Evolutionary conservation across 306 rosid species (phyloP).

Genomic region (Styphnolobium japonicum): DNA sequence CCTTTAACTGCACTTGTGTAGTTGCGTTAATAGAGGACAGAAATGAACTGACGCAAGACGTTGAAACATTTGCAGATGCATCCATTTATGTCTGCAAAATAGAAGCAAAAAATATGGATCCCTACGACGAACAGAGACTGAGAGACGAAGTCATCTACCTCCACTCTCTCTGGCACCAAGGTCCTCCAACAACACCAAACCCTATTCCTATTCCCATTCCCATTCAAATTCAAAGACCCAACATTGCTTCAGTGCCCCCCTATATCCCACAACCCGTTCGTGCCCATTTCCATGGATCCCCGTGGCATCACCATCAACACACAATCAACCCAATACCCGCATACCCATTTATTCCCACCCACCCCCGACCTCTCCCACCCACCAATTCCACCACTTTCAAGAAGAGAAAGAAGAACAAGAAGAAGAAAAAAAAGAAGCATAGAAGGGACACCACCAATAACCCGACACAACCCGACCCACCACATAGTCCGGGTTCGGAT

Average conservation of each 20-base stretch:
- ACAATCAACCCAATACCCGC: not conserved
- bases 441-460: not conserved
- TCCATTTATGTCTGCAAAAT: too few species aligned
- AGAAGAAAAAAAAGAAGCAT: not conserved
- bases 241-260: not conserved
- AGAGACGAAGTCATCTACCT: constrained; percentile 57
- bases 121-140: constrained; percentile 30
- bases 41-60: too few species aligned
- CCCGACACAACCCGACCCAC: constrained; percentile 16
- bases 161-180: constrained; percentile 73
- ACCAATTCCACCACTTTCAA: not conserved
- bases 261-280: not conserved
- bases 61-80: too few species aligned
- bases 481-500: constrained; percentile 6
- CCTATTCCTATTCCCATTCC: constrained; percentile 16
- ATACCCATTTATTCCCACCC: not conserved
- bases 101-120: too few species aligned
- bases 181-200: constrained; percentile 38
- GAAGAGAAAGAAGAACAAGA: constrained; percentile 19
- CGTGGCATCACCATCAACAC: not conserved
- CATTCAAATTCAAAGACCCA: not conserved
- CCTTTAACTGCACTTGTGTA: too few species aligned
- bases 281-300: not conserved
- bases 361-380: constrained; percentile 19
- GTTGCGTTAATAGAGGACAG: too few species aligned